These are phyloP conservation scores for Podospora comata DNA, from an alignment of 495 filamentous ascomycete genomes.

Conservation along the genomic window DNA sequence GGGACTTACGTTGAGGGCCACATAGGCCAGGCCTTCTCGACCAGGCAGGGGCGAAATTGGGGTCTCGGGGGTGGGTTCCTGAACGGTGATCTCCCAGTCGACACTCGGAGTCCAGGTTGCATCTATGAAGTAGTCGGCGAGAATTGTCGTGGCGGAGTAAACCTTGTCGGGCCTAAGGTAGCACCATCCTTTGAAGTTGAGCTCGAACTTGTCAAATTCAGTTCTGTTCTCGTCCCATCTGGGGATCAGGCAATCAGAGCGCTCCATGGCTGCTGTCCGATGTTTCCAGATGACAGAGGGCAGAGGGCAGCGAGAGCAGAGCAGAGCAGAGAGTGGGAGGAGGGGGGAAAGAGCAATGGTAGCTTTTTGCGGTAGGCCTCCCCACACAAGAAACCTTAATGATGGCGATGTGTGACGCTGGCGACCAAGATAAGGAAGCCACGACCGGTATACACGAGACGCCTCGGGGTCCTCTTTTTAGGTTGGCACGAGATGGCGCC, in stretches of 20 bases:
- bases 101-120: not conserved
- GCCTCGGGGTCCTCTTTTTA: not conserved
- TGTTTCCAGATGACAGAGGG: not conserved
- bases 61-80: not conserved
- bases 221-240: not conserved
- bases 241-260: not conserved
- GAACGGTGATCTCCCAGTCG: not conserved
- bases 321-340: not conserved
- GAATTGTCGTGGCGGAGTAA: not conserved
- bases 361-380: not conserved
- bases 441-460: not conserved
- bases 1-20: not conserved
- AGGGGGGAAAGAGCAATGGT: not conserved
- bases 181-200: not conserved
- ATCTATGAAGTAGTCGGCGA: not conserved
- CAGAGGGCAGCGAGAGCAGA: not conserved
- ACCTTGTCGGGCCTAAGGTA: not conserved
- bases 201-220: not conserved
- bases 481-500: not conserved
- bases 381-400: not conserved
- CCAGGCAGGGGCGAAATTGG: not conserved
- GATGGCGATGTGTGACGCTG: not conserved
- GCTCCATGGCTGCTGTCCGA: not conserved
- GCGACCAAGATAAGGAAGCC: not conserved
- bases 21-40: not conserved